Percentiles rank a stretch among this genome's conserved stretches.
Conservation (phyloP, 257 asterid species). For the Euphrasia confusa region DNA sequence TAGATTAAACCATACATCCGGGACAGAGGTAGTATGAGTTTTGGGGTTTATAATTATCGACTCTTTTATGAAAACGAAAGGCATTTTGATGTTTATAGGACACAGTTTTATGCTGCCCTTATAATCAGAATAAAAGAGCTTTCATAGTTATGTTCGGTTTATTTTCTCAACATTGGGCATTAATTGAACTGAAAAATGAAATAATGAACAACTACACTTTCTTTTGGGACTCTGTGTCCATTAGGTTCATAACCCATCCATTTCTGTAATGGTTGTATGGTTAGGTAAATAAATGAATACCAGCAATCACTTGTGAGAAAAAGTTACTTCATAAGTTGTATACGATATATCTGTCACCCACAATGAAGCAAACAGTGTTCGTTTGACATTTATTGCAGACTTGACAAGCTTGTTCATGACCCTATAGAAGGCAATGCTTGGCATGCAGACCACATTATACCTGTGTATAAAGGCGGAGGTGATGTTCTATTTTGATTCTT, state of each 20-base stretch:
- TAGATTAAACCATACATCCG: too few relatives aligned
- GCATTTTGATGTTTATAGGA: background rate
- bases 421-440: constrained; percentile 93
- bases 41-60: background rate
- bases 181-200: background rate
- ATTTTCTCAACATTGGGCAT: background rate
- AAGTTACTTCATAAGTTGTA: background rate
- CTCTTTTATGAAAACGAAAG: background rate
- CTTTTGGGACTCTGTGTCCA: background rate
- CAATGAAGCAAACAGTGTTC: constrained; percentile 12
- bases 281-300: background rate
- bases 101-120: background rate
- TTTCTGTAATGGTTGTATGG: constrained; percentile 17
- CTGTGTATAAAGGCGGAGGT: constrained; percentile 97
- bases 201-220: background rate
- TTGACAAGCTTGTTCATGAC: constrained; percentile 64
- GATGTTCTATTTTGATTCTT: background rate
- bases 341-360: constrained; percentile 10
- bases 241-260: constrained; percentile 5
- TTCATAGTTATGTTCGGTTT: background rate
- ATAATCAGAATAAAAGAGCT: background rate
- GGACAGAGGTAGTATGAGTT: background rate
- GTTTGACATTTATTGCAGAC: constrained; percentile 41
- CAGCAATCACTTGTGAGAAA: background rate
- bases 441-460: constrained; percentile 97